Conservation (phyloP, 768 basidiomycete genomes). For the Coprinopsis sp. region DNA sequence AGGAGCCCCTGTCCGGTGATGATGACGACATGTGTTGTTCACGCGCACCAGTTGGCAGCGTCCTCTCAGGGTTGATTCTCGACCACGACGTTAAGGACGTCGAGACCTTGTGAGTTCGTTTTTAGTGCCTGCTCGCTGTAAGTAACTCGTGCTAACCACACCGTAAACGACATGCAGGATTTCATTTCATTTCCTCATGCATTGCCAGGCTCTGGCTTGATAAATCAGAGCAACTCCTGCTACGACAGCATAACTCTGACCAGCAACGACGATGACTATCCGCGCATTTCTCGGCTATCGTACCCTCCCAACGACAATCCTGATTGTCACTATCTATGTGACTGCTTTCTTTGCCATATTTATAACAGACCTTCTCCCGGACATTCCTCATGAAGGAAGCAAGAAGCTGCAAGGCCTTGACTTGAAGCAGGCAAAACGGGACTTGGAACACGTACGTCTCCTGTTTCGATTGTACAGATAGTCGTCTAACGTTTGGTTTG, state of each 20-base stretch:
- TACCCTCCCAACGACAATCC: slow-evolving; percentile 26
- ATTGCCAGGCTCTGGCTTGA: not conserved
- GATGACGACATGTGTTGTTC: not conserved
- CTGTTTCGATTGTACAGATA: not conserved
- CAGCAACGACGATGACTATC: not conserved
- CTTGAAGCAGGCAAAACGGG: slow-evolving; percentile 51
- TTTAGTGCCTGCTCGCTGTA: no score
- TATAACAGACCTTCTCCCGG: slow-evolving; percentile 43
- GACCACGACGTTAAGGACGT: no score
- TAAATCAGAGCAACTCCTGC: not conserved
- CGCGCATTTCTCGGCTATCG: slow-evolving; percentile 21
- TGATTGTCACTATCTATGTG: slow-evolving; percentile 45
- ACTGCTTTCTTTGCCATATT: slow-evolving; percentile 43
- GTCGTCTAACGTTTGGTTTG: not conserved
- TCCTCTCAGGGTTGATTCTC: not conserved
- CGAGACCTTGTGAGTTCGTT: no score
- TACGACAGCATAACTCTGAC: not conserved
- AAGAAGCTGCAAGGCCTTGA: slow-evolving; percentile 39
- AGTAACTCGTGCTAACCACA: no score
- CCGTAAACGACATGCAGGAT: no score
- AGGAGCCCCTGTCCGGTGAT: not conserved
- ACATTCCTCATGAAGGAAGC: slow-evolving; percentile 30
- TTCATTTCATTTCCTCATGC: no score
- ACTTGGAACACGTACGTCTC: slow-evolving; percentile 48
- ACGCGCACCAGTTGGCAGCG: not conserved